These are phyloP conservation scores for Globisporangium okanoganense DNA, from an alignment of 352 stramenopile species.

Conservation along the genomic window DNA sequence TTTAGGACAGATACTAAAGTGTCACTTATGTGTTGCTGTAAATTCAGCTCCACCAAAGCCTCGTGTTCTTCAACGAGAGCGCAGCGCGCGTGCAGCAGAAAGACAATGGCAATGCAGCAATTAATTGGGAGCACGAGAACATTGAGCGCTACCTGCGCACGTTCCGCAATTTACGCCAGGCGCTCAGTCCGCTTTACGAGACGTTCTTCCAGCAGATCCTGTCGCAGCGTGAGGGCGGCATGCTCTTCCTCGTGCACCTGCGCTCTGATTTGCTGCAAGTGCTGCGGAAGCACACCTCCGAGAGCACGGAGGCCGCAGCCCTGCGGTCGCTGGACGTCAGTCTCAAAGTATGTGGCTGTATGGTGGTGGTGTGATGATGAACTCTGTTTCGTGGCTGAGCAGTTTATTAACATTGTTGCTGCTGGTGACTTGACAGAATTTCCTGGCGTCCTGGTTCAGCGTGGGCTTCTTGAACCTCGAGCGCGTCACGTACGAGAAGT, in stretches of 20 bases:
- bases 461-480: slow-evolving; percentile 89
- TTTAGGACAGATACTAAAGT: not conserved
- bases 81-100: slow-evolving; percentile 41
- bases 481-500: slow-evolving; percentile 93
- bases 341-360: slow-evolving; percentile 45
- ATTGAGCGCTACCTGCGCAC: slow-evolving; percentile 76
- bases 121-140: slow-evolving; percentile 69
- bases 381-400: not conserved
- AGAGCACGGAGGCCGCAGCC: slow-evolving; percentile 36
- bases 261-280: slow-evolving; percentile 64
- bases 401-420: not conserved
- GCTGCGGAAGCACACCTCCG: slow-evolving; percentile 45
- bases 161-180: slow-evolving; percentile 54
- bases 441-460: slow-evolving; percentile 91
- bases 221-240: slow-evolving; percentile 72
- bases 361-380: not conserved
- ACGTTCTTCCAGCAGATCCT: slow-evolving; percentile 84
- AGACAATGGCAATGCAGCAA: not conserved
- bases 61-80: slow-evolving; percentile 54
- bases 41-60: slow-evolving; percentile 44
- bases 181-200: slow-evolving; percentile 66
- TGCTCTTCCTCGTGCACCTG: slow-evolving; percentile 82
- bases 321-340: slow-evolving; percentile 69
- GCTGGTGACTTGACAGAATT: slow-evolving; percentile 31
- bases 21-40: no score